phyloP scores from a whole-genome alignment of 2,329 filamentous ascomycete genomes.

The Botrytis pseudocinerea region DNA sequence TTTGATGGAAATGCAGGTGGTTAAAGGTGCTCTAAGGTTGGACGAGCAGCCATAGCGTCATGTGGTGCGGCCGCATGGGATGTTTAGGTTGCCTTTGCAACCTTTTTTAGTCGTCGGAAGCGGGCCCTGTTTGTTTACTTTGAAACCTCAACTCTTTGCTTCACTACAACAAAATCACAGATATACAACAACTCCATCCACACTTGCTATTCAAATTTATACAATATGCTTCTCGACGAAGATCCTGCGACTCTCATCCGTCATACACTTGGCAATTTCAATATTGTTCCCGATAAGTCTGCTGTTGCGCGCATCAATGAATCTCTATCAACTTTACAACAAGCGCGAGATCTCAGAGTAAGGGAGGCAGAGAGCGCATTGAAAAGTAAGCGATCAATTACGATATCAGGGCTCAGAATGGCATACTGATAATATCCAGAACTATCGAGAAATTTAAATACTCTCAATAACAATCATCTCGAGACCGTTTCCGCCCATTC shows the following conservation, averaged over 20 bases:
- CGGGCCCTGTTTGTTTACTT: constrained; percentile 22
- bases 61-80: constrained; percentile 14
- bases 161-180: constrained; percentile 6
- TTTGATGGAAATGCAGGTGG: neutral
- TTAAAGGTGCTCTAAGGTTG: constrained; percentile 22
- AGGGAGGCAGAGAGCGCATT: constrained; percentile 67
- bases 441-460: constrained; percentile 73
- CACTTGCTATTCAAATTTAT: neutral
- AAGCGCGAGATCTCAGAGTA: constrained; percentile 77
- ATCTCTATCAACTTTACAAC: constrained; percentile 78
- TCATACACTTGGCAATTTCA: constrained; percentile 93
- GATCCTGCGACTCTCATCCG: constrained; percentile 86
- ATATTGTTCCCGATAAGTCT: constrained; percentile 83
- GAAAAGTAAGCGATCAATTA: constrained; percentile 51
- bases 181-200: constrained; percentile 3
- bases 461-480: constrained; percentile 71
- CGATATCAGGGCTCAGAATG: constrained; percentile 26
- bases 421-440: constrained; percentile 42
- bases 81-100: constrained; percentile 10
- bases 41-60: constrained; percentile 26
- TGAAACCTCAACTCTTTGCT: neutral
- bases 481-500: constrained; percentile 77
- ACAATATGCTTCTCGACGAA: constrained; percentile 89
- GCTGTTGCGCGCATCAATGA: constrained; percentile 82
- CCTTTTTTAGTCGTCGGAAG: constrained; percentile 15